phyloP scores from a whole-genome alignment of 805 yeast species.

The Ogataea sp. region DNA sequence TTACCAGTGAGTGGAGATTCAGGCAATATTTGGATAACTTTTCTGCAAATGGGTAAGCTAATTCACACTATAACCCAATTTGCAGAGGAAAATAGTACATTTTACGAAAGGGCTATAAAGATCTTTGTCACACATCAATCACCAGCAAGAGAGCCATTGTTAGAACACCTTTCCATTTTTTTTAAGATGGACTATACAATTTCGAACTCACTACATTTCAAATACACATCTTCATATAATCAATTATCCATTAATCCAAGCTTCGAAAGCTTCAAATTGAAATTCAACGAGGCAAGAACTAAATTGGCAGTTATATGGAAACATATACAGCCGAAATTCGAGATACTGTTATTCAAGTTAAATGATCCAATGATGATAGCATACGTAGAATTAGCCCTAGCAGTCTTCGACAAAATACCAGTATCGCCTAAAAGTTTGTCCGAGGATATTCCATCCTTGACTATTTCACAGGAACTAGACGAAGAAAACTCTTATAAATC shows the following conservation, averaged over 20 bases:
- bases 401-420: constrained; percentile 56
- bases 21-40: constrained; percentile 69
- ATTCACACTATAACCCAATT: constrained; percentile 35
- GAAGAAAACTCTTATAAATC: constrained; percentile 22
- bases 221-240: constrained; percentile 62
- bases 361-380: constrained; percentile 35
- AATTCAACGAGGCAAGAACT: constrained; percentile 52
- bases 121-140: constrained; percentile 63
- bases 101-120: constrained; percentile 37
- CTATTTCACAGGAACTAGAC: constrained; percentile 14
- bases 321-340: constrained; percentile 46
- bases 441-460: constrained; percentile 24
- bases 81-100: constrained; percentile 24
- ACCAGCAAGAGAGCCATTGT: constrained; percentile 59
- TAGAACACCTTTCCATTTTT: constrained; percentile 59
- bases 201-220: constrained; percentile 65
- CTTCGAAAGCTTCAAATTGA: constrained; percentile 53
- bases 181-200: constrained; percentile 67
- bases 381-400: constrained; percentile 46
- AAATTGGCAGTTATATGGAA: constrained; percentile 60
- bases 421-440: constrained; percentile 28
- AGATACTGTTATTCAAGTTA: constrained; percentile 29
- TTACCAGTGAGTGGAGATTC: constrained; percentile 53
- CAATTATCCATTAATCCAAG: constrained; percentile 57
- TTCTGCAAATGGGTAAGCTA: constrained; percentile 63